These are phyloP conservation scores for Penicillium sp. DNA, from an alignment of 2,329 filamentous ascomycete genomes.

Conservation along the genomic window DNA sequence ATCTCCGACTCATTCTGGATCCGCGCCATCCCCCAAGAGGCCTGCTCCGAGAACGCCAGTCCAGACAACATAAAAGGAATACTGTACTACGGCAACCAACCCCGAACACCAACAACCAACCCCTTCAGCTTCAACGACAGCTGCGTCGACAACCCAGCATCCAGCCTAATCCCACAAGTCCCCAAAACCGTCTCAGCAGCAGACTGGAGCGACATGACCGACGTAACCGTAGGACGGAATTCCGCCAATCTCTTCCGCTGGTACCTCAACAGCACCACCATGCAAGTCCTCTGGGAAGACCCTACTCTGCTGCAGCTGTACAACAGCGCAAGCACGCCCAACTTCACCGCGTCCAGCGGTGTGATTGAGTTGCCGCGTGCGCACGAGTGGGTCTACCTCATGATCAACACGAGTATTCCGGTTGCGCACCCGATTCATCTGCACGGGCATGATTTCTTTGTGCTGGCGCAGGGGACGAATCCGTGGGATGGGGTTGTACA, in stretches of 20 bases:
- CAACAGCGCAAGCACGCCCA: conserved; percentile 11
- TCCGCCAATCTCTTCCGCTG: conserved; percentile 29
- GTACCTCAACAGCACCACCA: conserved; percentile 36
- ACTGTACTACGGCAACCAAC: conserved; percentile 41
- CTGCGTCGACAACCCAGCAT: conserved; percentile 32
- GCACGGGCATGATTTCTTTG: conserved; percentile 71
- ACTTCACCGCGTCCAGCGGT: conserved; percentile 19
- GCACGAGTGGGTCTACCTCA: conserved; percentile 31
- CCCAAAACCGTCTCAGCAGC: conserved; percentile 18
- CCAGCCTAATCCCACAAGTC: conserved; percentile 28
- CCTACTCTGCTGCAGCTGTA: conserved; percentile 31
- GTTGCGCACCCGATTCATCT: conserved; percentile 65
- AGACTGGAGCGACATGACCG: conserved; percentile 19
- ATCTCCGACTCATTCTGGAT: conserved; percentile 40
- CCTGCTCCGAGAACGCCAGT: conserved; percentile 46
- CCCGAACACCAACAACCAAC: conserved; percentile 19
- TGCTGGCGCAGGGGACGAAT: conserved; percentile 58
- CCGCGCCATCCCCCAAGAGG: conserved; percentile 47
- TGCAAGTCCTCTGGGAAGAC: conserved; percentile 34
- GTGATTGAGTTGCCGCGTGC: conserved; percentile 27
- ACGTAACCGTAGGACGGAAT: conserved; percentile 17
- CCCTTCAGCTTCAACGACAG: conserved; percentile 21
- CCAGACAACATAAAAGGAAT: conserved; percentile 53
- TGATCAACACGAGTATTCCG: conserved; percentile 26
- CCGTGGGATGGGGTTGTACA: conserved; percentile 27